Evolutionary conservation across 202 grass and related monocot species (phyloP), one percentile per base, ranked within the genome.

Genomic region (Saccharum hybrid): DNA sequence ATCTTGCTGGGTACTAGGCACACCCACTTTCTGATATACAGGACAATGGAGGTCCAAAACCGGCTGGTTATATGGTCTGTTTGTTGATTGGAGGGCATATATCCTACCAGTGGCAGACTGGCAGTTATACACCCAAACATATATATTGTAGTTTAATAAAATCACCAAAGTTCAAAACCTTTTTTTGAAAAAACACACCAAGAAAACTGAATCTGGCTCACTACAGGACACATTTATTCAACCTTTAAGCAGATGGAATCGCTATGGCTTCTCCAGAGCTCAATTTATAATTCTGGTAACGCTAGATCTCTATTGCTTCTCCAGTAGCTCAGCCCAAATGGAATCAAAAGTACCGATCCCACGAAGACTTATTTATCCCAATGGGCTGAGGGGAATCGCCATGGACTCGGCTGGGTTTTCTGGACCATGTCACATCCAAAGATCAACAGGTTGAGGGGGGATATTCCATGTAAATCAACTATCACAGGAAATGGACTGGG

Each of bases 141-240:
- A 59, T 22, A 59, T 59, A 59, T 9, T 22, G n/a, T 61, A 61
- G 57, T 10, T 61, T 23, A 23, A 61, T 61, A 61, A 61, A 61
- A 26, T 63, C 61, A 63, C 23, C 61, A 30, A 64, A 14, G 61
- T 36, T 33, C 57, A 61, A 26, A 61, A 60, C 19, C 8, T 60
- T 33, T 33, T 33, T 33, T 33, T 33, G 31, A 33, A 33, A 33
- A 33, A 33, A 33, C 31, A 33, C 31, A 33, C 31, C 46, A 52
- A 41, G 21, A 76, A 66, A 75, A 76, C 66, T 37, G 63, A 66
- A 65, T 30, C 34, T 46, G 18, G 28, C 11, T 63, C 11, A 37
- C 59, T 49, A 28, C 19, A n/a, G 39, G n/a, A 52, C 33, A 65
- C 33, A 42, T 67, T 83, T 75, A 67, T 22, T 83, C 28, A 75